Evolutionary conservation across 495 filamentous ascomycete species (phyloP), one percentile per base, ranked within the genome.

Genomic region (Neurospora tetraspora): DNA sequence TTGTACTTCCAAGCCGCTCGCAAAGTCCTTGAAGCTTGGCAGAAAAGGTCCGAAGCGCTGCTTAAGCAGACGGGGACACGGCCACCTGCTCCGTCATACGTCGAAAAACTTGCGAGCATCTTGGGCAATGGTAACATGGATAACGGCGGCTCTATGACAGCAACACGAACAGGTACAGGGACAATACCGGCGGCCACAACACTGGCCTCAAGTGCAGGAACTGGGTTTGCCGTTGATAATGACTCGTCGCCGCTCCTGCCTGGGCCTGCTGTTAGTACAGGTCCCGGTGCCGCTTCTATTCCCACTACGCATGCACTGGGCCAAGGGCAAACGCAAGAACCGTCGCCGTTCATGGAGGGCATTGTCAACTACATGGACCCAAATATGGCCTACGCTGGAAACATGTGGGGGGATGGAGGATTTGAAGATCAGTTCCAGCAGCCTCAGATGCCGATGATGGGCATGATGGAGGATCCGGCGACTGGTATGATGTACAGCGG

Each of bases 11-110:
- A 79, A 3, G 77, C 84, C n/a, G 85, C 83, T 16, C 78, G 82
- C 42, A 80, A 83, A 42, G 75, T 82, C 10, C 78, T 87, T 45
- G 84, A 83, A 47, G 85, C 82, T 5, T 88, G 85, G 86, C 79
- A 70, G 61, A 79, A 75, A 65, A 78, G 85, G 36, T 83, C 85
- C 76, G 80, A 81, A 42, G 73, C 68, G 0, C 34, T 84, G 1
- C 23, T 74, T 18, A 39, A 8, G n/a, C 53, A 71, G 37, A 74
- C 61, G 7, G 77, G 75, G 20, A 69, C 73, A 9, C 11, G 69
- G 8, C 80, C 81, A 14, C 70, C 78, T 14, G 74, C 74, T 4
- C 84, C 84, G 1, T 74, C 71, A 9, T 85, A 81, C 53, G 74
- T 86, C 39, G 47, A 75, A 9, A 82, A 76, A 68, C 77, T 85